Percentiles rank a stretch among this genome's conserved stretches.
These are phyloP conservation scores for Didymella sp. DNA, from an alignment of 2,329 filamentous ascomycete genomes.

Conservation along the genomic window DNA sequence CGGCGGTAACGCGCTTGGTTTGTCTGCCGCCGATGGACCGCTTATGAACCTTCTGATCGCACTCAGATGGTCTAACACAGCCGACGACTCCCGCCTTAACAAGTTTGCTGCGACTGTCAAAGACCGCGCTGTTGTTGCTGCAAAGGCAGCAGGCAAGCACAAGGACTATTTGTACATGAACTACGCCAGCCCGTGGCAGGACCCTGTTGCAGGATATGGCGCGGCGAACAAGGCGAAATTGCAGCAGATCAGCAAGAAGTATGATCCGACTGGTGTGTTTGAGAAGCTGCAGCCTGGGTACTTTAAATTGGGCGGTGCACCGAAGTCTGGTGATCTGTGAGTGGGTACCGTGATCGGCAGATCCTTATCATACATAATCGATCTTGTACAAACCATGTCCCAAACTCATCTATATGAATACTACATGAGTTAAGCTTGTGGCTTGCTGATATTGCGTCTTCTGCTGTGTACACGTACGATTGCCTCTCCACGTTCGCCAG, in stretches of 20 bases:
- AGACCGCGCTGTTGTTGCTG: constrained; percentile 16
- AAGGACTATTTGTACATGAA: constrained; percentile 54
- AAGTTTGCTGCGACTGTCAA: constrained; percentile 26
- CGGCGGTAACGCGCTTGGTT: constrained; percentile 43
- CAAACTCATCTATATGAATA: not conserved
- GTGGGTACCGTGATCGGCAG: not conserved
- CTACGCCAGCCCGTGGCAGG: constrained; percentile 54
- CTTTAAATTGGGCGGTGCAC: constrained; percentile 34
- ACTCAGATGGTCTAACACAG: constrained; percentile 29
- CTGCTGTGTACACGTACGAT: not conserved
- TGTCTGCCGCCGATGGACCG: constrained; percentile 30
- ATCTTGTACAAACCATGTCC: too few species aligned
- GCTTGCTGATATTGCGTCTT: not conserved
- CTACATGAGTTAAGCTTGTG: not conserved
- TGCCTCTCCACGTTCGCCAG: not conserved
- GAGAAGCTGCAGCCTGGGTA: constrained; percentile 29
- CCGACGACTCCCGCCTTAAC: constrained; percentile 36
- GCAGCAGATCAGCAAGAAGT: constrained; percentile 25
- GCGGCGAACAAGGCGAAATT: constrained; percentile 42
- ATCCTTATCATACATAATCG: not conserved
- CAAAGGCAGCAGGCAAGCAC: constrained; percentile 14
- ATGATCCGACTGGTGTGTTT: constrained; percentile 32
- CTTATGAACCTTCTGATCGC: constrained; percentile 27
- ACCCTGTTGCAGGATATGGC: constrained; percentile 54
- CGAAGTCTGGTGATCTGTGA: constrained; percentile 9